phyloP scores from a whole-genome alignment of 2,329 filamentous ascomycete species.

The Ophiocordyceps camponoti-saundersi region DNA sequence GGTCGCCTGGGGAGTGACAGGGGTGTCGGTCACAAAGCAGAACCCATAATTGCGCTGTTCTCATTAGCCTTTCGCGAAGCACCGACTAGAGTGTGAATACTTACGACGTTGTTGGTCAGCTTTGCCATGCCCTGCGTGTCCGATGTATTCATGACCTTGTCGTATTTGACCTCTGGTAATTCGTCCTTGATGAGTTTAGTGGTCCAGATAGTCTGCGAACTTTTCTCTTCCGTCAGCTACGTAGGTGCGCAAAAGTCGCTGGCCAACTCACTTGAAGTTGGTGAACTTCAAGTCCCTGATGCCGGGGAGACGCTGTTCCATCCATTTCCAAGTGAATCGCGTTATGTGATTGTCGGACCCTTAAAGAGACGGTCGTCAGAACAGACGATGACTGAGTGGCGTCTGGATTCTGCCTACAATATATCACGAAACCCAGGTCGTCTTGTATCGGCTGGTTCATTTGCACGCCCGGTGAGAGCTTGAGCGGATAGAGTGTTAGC shows the following conservation, averaged over 20 bases:
- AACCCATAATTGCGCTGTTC: slow-evolving; percentile 52
- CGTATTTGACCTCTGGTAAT: slow-evolving; percentile 43
- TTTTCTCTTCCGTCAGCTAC: neutral
- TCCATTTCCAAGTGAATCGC: slow-evolving; percentile 43
- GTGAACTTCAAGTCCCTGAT: neutral
- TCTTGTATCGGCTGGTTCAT: neutral
- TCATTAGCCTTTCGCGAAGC: slow-evolving; percentile 4
- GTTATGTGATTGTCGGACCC: slow-evolving; percentile 57
- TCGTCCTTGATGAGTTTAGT: slow-evolving; percentile 15
- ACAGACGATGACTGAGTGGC: neutral
- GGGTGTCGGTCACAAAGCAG: slow-evolving; percentile 57
- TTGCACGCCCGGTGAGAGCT: neutral
- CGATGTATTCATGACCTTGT: slow-evolving; percentile 36
- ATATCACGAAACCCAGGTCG: neutral
- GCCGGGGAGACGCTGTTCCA: slow-evolving; percentile 5
- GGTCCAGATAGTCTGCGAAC: slow-evolving; percentile 8
- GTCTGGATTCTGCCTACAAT: neutral
- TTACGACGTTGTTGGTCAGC: slow-evolving; percentile 49
- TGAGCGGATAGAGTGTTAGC: neutral
- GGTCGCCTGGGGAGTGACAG: slow-evolving; percentile 51
- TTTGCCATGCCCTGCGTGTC: slow-evolving; percentile 35
- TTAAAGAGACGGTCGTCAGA: slow-evolving; percentile 13
- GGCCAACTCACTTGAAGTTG: neutral
- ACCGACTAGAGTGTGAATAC: slow-evolving; percentile 4
- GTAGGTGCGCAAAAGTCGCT: neutral